A percentile compares a stretch with the other conserved stretches of the same genome.
phyloP scores from a whole-genome alignment of 2,329 filamentous ascomycete species.

The Penicillium sp. region DNA sequence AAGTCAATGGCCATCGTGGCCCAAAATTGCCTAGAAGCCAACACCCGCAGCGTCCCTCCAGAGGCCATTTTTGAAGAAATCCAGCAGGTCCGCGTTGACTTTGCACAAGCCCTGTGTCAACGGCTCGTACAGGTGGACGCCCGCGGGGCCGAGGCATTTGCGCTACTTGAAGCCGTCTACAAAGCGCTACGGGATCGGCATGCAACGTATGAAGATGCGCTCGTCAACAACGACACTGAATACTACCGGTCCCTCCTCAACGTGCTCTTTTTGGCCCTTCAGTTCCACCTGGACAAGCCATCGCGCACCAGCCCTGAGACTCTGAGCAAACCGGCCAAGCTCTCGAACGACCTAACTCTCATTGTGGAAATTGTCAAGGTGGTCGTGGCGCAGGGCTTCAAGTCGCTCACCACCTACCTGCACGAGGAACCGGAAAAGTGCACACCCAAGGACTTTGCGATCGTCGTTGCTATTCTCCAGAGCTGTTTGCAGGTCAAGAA shows the following conservation, averaged over 20 bases:
- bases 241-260: conserved; percentile 85
- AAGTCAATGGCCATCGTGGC: conserved; percentile 72
- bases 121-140: conserved; percentile 63
- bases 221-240: conserved; percentile 56
- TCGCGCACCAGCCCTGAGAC: conserved; percentile 36
- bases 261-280: conserved; percentile 78
- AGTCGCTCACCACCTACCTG: conserved; percentile 73
- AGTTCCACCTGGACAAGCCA: conserved; percentile 44
- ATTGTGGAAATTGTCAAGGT: conserved; percentile 77
- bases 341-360: conserved; percentile 52
- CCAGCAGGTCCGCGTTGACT: conserved; percentile 71
- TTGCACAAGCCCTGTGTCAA: conserved; percentile 80
- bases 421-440: conserved; percentile 69
- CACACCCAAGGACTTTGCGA: conserved; percentile 75
- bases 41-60: conserved; percentile 68
- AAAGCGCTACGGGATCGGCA: conserved; percentile 55
- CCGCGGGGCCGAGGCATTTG: conserved; percentile 51
- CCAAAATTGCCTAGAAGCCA: conserved; percentile 74
- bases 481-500: conserved; percentile 76
- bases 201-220: conserved; percentile 59
- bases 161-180: conserved; percentile 60
- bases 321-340: conserved; percentile 36
- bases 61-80: conserved; percentile 80
- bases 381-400: conserved; percentile 78
- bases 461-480: conserved; percentile 85